Evolutionary conservation across 768 basidiomycete species (phyloP).

Genomic region (Termitomyces sp.): DNA sequence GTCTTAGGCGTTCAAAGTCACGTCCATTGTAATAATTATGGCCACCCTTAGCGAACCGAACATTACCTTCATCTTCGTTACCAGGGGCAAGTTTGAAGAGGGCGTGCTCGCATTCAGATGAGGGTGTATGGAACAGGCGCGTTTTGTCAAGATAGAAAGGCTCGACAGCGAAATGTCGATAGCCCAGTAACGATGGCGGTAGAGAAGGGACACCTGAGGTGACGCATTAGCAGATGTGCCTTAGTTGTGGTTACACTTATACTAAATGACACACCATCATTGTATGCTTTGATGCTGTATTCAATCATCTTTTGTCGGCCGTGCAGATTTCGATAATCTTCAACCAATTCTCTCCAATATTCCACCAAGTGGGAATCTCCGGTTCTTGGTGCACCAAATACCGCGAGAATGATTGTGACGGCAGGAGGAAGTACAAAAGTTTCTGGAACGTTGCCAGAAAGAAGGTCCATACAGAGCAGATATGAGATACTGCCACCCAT

Average conservation of each 20-base stretch:
- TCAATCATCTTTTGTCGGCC: conserved; percentile 38
- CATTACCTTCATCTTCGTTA: conserved; percentile 13
- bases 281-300: conserved; percentile 50
- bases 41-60: conserved; percentile 47
- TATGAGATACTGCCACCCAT: conserved; percentile 54
- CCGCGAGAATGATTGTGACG: conserved; percentile 36
- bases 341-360: conserved; percentile 37
- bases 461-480: conserved; percentile 45
- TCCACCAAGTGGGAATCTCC: conserved; percentile 40
- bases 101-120: conserved; percentile 41
- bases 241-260: neutral
- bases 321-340: conserved; percentile 26
- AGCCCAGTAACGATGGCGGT: conserved; percentile 51
- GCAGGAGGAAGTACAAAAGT: conserved; percentile 20
- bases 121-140: conserved; percentile 43
- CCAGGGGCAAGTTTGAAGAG: conserved; percentile 34
- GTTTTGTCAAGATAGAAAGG: conserved; percentile 51
- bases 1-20: conserved; percentile 44
- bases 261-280: conserved; percentile 41
- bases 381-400: conserved; percentile 50
- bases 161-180: conserved; percentile 43
- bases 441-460: conserved; percentile 23
- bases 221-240: conserved; percentile 2
- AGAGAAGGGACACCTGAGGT: conserved; percentile 49
- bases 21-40: conserved; percentile 62